A percentile compares a stretch with the other conserved stretches of the same genome.
These are phyloP conservation scores for Mortierella sp. DNA, from an alignment of 371 early-diverging fungal genomes.

Conservation along the genomic window DNA sequence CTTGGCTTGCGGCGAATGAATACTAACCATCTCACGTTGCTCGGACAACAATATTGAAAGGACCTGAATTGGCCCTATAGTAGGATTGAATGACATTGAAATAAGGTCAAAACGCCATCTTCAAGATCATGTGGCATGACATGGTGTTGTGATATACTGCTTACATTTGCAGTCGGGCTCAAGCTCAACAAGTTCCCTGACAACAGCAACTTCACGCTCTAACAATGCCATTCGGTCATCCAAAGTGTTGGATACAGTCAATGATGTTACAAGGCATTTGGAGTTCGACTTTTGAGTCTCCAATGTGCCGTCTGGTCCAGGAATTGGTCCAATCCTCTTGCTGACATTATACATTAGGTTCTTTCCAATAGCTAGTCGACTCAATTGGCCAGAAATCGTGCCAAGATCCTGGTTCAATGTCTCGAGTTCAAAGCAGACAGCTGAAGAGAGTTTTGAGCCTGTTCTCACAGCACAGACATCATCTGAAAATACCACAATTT, in stretches of 20 bases:
- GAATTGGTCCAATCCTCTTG: conserved; percentile 34
- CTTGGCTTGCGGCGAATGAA: conserved; percentile 36
- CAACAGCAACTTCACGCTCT: conserved; percentile 69
- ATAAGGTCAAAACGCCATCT: neutral
- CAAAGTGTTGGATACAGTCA: conserved; percentile 23
- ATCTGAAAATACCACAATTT: conserved; percentile 32
- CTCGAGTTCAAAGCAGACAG: conserved; percentile 45
- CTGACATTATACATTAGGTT: conserved; percentile 46
- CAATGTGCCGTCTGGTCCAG: conserved; percentile 20
- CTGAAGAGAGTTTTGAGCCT: conserved; percentile 22
- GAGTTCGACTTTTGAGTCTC: conserved; percentile 10
- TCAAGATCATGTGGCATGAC: conserved; percentile 5
- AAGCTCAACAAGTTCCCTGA: conserved; percentile 85
- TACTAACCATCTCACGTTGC: conserved; percentile 43
- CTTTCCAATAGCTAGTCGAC: conserved; percentile 27
- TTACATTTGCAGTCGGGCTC: conserved; percentile 93
- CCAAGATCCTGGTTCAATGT: conserved; percentile 34
- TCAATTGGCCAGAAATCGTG: conserved; percentile 25
- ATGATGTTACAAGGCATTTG: conserved; percentile 31
- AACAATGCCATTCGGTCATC: conserved; percentile 62
- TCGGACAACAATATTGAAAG: conserved; percentile 63
- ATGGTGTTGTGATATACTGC: conserved; percentile 15
- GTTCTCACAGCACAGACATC: conserved; percentile 35
- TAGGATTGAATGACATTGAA: no score
- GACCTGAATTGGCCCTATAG: conserved; percentile 66